Base-by-base conservation (phyloP, 1,284 basidiomycete genomes). In the Rhodotorula mucilaginosa region DNA sequence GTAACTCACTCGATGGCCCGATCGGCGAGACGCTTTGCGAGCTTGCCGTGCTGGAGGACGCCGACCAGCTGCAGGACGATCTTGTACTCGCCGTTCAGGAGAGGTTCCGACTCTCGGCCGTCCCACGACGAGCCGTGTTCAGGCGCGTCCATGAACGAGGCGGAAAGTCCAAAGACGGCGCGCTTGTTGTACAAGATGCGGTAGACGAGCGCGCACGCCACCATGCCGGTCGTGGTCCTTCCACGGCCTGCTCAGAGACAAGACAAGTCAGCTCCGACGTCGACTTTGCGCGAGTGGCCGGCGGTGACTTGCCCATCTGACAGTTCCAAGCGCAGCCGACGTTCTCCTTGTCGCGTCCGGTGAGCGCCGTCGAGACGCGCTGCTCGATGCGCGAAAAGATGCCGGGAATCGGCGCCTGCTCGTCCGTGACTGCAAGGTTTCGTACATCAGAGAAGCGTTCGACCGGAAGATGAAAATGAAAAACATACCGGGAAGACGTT, bases 11-110 rank as follows among this genome's bases (percentile, higher is more conserved):
- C 93, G 78, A 97, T 88, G 0, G 91, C 91, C 54, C 87, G 84
- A 80, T 99, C 97, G 0, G 93, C 90, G 70, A 99, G 81, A 61
- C 88, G 87, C 82, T 99, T 99, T n/a, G 97, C 97, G 26, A 90
- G 84, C 82, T 94, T 93, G 31, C 92, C 73, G 31, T 74, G 51
- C 76, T 90, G 90, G 26, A 97, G 85, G 7, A 97, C 90, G 21
- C 91, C 90, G 61, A 97, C 91, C 60, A 99, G 89, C 78, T 97
- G 93, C 58, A 99, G 83, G 71, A 99, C 97, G 4, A 89, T 92
- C 82, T 97, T 97, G 84, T 97, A 99, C 80, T 99, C 96, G 62
- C 96, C 96, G 90, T 78, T 54, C 34, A 80, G 70, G 65, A 77
- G 80, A 18, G 82, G 78, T 56, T 82, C 79, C 18, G 80, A 78